phyloP scores from a whole-genome alignment of 192 early-diverging fungal species.

The Obelidium mucronatum region DNA sequence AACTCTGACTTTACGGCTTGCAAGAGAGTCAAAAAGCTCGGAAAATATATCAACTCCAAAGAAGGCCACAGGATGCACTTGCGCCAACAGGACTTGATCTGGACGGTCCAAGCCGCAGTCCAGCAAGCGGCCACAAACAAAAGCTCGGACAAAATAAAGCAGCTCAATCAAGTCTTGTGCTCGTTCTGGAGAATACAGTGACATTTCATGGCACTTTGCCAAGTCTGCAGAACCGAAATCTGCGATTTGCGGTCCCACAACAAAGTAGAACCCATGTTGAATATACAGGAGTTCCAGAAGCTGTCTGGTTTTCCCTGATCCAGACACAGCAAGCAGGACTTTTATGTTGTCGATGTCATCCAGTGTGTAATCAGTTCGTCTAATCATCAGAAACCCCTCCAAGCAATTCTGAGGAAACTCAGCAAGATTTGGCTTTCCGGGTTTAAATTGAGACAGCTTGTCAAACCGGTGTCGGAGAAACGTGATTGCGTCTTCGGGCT shows the following conservation, averaged over 20 bases:
- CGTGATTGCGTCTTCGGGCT: background rate
- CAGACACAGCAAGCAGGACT: slow-evolving; percentile 29
- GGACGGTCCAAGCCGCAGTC: slow-evolving; percentile 29
- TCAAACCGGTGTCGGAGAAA: background rate
- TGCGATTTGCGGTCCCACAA: background rate
- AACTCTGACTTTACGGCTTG: background rate
- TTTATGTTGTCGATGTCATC: slow-evolving; percentile 14
- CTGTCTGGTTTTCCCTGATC: slow-evolving; percentile 32
- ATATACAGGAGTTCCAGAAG: slow-evolving; percentile 31
- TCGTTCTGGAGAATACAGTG: background rate
- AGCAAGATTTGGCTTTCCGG: background rate
- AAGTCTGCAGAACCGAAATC: slow-evolving; percentile 32
- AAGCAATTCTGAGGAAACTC: slow-evolving; percentile 20
- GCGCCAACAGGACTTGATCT: slow-evolving; percentile 38
- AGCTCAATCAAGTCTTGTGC: background rate
- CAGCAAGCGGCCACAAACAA: slow-evolving; percentile 40
- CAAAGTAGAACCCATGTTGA: slow-evolving; percentile 28
- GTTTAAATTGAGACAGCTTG: background rate
- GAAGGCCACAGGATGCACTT: slow-evolving; percentile 40
- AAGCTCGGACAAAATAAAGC: slow-evolving; percentile 42
- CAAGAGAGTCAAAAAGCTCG: slow-evolving; percentile 30
- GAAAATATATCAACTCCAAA: slow-evolving; percentile 42
- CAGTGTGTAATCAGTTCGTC: background rate
- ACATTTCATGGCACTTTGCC: background rate
- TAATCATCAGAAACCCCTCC: slow-evolving; percentile 10